Percentiles rank a stretch among this genome's conserved stretches.
Conservation (phyloP, 805 yeast genomes). For the Naumovozyma baii region DNA sequence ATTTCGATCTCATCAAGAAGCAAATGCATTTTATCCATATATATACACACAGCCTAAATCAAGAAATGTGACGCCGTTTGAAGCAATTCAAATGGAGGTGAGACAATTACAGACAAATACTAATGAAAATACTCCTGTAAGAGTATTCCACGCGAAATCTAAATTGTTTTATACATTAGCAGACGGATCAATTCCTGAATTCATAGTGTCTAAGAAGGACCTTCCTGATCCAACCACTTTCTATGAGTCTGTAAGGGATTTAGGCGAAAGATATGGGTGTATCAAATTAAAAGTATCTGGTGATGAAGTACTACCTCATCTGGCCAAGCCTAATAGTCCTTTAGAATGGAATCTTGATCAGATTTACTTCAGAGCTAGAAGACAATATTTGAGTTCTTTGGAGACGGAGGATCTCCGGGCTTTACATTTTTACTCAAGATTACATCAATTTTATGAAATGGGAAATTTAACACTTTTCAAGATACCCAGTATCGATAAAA, state of each 20-base stretch:
- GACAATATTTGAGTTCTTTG: constrained; percentile 25
- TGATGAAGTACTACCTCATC: background rate
- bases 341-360: constrained; percentile 14
- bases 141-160: constrained; percentile 10
- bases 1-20: constrained; percentile 2
- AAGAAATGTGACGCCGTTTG: constrained; percentile 11
- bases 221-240: constrained; percentile 16
- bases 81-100: constrained; percentile 6
- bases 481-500: constrained; percentile 57
- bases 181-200: constrained; percentile 18
- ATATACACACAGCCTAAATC: constrained; percentile 10
- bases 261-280: constrained; percentile 21
- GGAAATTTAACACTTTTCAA: constrained; percentile 27
- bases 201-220: constrained; percentile 7
- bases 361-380: constrained; percentile 20
- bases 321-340: constrained; percentile 1
- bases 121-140: constrained; percentile 1
- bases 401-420: constrained; percentile 34
- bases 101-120: constrained; percentile 1
- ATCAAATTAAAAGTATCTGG: constrained; percentile 11
- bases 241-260: constrained; percentile 16
- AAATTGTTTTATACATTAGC: constrained; percentile 14
- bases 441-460: constrained; percentile 34
- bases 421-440: constrained; percentile 38
- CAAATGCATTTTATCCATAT: constrained; percentile 1